Evolutionary conservation across 495 filamentous ascomycete species (phyloP), one percentile per base, ranked within the genome.

Genomic region (Tricharina praecox): DNA sequence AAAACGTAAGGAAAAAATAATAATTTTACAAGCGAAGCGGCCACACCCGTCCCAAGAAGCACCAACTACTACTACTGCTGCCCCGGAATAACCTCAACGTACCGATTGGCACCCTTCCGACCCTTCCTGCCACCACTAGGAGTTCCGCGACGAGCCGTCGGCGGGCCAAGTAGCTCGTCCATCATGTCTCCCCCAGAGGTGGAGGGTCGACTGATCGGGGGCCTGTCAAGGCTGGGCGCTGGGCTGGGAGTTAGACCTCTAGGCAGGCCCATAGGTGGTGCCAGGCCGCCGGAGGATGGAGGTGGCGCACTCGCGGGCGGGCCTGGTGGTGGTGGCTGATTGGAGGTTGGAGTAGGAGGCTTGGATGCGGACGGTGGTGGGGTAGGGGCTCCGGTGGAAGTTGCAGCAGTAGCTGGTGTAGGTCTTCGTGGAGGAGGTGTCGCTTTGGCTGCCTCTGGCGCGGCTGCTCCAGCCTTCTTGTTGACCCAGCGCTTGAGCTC

Each of bases 401-500:
- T 24, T 45, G 37, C 60, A 37, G 55, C 2, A 63, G 61, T 30
- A 65, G 58, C 19, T 55, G 56, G 47, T 56, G 62, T 23, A 64
- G 66, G 37, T 47, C 51, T 23, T 43, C 44, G 48, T n/a, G n/a
- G n/a, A 15, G 63, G 63, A 37, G 66, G 66, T 11, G 67, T 60
- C 18, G 62, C 64, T 50, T 65, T 69, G 3, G 72, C 69, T 42
- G 75, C 70, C 16, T 72, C 69, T 8, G 75, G 68, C 0, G 71
- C 66, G 11, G 73, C 59, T 58, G 70, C 63, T 52, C 77, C 67
- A 13, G 76, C 79, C 60, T 95, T 95, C 69, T 95, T 94, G 64
- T 99, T 94, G 64, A 99, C 74, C 92, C 92, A 99, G 59, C 88
- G 84, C 70, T 92, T 92, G 46, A 93, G 70, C 18, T 93, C 82